phyloP scores from a whole-genome alignment of 192 early-diverging fungal species.

The Gryganskiella cystojenkinii region DNA sequence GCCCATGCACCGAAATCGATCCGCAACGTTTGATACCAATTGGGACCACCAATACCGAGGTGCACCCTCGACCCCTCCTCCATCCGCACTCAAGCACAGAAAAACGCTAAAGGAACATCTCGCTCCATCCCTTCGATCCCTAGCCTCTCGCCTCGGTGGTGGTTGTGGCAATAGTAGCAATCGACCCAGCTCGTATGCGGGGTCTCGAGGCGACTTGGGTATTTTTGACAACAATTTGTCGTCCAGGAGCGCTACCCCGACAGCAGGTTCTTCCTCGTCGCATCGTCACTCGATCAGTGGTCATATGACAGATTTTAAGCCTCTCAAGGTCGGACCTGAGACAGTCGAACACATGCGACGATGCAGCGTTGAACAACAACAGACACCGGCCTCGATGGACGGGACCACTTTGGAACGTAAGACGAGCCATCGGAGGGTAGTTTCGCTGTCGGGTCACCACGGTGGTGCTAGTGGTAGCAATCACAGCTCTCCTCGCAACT shows the following conservation, averaged over 20 bases:
- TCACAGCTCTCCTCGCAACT: conserved; percentile 5
- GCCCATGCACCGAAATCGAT: neutral
- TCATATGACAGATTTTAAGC: conserved; percentile 41
- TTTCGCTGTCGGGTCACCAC: too few species aligned
- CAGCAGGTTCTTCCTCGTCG: conserved; percentile 5
- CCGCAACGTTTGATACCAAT: neutral
- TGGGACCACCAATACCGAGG: neutral
- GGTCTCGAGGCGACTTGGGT: neutral
- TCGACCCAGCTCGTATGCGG: conserved; percentile 21
- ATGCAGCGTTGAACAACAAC: conserved; percentile 1
- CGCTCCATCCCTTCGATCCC: conserved; percentile 18
- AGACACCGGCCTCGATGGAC: neutral
- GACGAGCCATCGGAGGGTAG: too few species aligned
- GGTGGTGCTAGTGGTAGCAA: too few species aligned
- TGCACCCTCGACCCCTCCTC: neutral
- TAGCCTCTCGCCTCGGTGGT: conserved; percentile 30
- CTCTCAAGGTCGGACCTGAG: conserved; percentile 29
- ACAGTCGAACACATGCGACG: conserved; percentile 12
- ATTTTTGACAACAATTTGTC: neutral
- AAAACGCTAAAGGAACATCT: conserved; percentile 36
- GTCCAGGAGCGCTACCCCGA: neutral
- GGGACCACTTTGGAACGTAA: conserved; percentile 1
- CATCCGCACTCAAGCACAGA: neutral
- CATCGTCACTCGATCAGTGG: neutral
- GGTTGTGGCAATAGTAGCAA: conserved; percentile 1